Evolutionary conservation across 768 basidiomycete genomes (phyloP), one percentile per base, ranked within the genome.

Genomic region (Agrocybe praecox): DNA sequence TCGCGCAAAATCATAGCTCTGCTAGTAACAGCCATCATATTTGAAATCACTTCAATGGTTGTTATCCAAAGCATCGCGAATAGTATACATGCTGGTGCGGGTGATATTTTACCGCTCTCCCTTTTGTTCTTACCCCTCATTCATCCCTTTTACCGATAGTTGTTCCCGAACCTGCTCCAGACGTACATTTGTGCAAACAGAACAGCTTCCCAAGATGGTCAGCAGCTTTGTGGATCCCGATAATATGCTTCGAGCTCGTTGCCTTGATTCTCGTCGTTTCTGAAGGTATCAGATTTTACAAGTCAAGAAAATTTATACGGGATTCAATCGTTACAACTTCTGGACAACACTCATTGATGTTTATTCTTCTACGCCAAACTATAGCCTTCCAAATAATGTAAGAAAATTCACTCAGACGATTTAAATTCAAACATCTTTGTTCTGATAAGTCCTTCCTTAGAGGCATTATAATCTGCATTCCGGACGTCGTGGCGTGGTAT

Each of bases 321-420:
- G 19, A 17, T 7, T 36, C 33, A 5, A 23, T 29, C 17, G 40
- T 36, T 6, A 21, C 23, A 6, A 55, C 45, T 8, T 42, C 43
- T 3, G 34, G 33, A 4, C 48, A 51, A 4, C 48, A 51, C 24
- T 55, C 58, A 9, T 32, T 59, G 19, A 40, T 42, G 17, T 59
- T 50, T 32, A 55, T 59, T 33, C 58, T 59, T 10, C 34, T 59
- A 29, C 44, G 58, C 17, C 53, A 59, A 34, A 59, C 49, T n/a
- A 59, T 59, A 9, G 36, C 46, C 6, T 55, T 59, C 26, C 58
- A 53, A 23, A 24, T 59, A 8, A 46, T 59, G 58, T 59, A 23
- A 55, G 58, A 51, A 9, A 14, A n/a, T n/a, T 23, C 14, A 33
- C 18, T n/a, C 34, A 15, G 8, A 2, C 15, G 11, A 10, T 19